phyloP scores from a whole-genome alignment of 1,284 basidiomycete species.

The Heliocybe sulcata region DNA sequence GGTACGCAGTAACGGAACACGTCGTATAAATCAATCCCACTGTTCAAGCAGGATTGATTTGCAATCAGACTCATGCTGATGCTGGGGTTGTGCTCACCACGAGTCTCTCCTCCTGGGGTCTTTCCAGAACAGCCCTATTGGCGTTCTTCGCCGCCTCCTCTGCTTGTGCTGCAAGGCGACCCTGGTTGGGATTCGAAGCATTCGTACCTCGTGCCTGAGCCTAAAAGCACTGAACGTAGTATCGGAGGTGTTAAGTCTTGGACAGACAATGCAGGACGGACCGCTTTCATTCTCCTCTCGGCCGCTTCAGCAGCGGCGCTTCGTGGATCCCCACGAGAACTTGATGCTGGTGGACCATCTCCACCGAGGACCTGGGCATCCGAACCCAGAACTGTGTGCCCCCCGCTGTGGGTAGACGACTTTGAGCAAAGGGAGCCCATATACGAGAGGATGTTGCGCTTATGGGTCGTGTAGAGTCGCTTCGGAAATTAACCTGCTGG shows the following conservation, averaged over 20 bases:
- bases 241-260: slow-evolving; percentile 14
- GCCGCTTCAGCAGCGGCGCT: slow-evolving; percentile 63
- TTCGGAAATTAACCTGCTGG: background rate
- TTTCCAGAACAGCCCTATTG: slow-evolving; percentile 31
- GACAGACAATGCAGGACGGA: slow-evolving; percentile 26
- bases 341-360: background rate
- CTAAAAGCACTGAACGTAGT: slow-evolving; percentile 23
- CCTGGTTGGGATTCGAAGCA: slow-evolving; percentile 57
- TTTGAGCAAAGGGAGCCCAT: slow-evolving; percentile 73
- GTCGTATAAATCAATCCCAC: slow-evolving; percentile 17
- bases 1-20: background rate
- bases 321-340: slow-evolving; percentile 35
- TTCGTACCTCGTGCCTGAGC: slow-evolving; percentile 51
- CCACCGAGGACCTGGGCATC: background rate
- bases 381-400: slow-evolving; percentile 43
- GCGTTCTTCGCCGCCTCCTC: slow-evolving; percentile 41
- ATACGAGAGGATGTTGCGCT: background rate
- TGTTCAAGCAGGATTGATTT: slow-evolving; percentile 5
- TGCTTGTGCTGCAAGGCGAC: slow-evolving; percentile 51
- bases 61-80: slow-evolving; percentile 5
- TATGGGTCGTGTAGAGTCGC: background rate
- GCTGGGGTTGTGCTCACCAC: slow-evolving; percentile 44
- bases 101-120: slow-evolving; percentile 46
- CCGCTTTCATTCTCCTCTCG: slow-evolving; percentile 56
- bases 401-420: slow-evolving; percentile 37